A percentile compares a stretch with the other conserved stretches of the same genome.
Evolutionary conservation across 805 yeast species (phyloP).

Genomic region (Lipomyces japonicus): DNA sequence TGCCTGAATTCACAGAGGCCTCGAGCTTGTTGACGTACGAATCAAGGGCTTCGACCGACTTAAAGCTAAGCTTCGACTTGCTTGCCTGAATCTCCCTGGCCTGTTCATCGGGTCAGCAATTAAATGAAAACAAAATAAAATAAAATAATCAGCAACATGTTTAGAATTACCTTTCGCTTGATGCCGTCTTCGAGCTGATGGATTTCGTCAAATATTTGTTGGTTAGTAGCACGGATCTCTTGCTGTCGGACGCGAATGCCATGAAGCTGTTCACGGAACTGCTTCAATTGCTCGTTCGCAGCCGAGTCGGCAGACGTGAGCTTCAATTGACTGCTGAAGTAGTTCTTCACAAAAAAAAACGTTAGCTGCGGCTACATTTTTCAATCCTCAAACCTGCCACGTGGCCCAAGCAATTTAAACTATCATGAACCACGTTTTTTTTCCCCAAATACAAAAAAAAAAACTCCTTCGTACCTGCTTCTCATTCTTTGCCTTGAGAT

Average conservation of each 20-base stretch:
- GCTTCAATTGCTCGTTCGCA: constrained; percentile 20
- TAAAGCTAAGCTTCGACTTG: constrained; percentile 65
- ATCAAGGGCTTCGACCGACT: constrained; percentile 38
- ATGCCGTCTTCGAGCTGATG: constrained; percentile 63
- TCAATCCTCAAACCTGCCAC: not conserved
- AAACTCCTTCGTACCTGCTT: constrained; percentile 18
- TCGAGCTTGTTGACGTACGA: constrained; percentile 48
- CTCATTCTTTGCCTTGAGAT: constrained; percentile 27
- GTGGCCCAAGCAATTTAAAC: not conserved
- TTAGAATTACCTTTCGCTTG: constrained; percentile 45
- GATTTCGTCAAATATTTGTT: constrained; percentile 55
- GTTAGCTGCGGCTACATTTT: no score
- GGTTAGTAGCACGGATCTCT: constrained; percentile 26
- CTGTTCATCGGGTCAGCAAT: constrained; percentile 42
- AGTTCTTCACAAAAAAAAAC: constrained; percentile 16
- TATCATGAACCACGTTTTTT: not conserved
- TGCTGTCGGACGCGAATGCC: constrained; percentile 20
- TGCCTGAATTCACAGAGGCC: constrained; percentile 69
- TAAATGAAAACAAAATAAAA: no score
- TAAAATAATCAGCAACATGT: no score
- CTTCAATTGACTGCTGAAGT: constrained; percentile 21
- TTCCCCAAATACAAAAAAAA: not conserved
- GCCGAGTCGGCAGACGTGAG: constrained; percentile 18
- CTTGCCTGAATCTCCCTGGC: constrained; percentile 67
- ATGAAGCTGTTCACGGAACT: constrained; percentile 16